Percentiles rank a stretch among this genome's conserved stretches.
These are phyloP conservation scores for Rhizophora mangle DNA, from an alignment of 345 rosid genomes.

Conservation along the genomic window DNA sequence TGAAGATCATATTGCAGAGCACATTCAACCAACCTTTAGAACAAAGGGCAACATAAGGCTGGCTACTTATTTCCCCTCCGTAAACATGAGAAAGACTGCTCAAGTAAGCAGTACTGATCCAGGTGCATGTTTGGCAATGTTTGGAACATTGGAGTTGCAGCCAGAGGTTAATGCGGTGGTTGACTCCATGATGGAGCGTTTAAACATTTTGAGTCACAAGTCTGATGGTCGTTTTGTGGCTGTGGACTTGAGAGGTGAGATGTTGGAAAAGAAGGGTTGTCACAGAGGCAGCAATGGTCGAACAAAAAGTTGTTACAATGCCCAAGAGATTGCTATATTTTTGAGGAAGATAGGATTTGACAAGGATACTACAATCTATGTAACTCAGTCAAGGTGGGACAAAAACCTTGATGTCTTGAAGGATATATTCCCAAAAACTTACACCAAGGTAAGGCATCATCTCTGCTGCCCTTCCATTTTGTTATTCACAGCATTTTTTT, in stretches of 20 bases:
- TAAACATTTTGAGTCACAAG: constrained; percentile 70
- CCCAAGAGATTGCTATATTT: constrained; percentile 76
- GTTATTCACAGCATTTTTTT: background rate
- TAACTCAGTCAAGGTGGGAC: constrained; percentile 95
- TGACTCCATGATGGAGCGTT: constrained; percentile 72
- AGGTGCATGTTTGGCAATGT: constrained; percentile 80
- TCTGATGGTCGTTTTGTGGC: constrained; percentile 75
- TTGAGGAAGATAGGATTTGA: constrained; percentile 80
- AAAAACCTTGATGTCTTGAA: constrained; percentile 74
- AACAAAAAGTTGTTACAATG: constrained; percentile 71
- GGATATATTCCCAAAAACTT: constrained; percentile 84
- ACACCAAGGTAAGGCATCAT: constrained; percentile 65
- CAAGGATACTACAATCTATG: constrained; percentile 70
- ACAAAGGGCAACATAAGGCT: constrained; percentile 80
- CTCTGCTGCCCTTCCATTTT: background rate
- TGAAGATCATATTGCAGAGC: constrained; percentile 65
- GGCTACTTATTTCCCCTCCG: constrained; percentile 85
- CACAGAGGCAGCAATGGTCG: constrained; percentile 43
- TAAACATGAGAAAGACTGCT: constrained; percentile 75
- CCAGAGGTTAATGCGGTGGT: constrained; percentile 75
- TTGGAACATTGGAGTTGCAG: constrained; percentile 75
- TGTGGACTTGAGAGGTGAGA: constrained; percentile 80
- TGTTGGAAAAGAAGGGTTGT: constrained; percentile 70
- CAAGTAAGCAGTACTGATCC: constrained; percentile 57
- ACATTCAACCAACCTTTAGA: constrained; percentile 60